These are phyloP conservation scores for Rhodotorula sp. DNA, from an alignment of 1,284 basidiomycete genomes.

Conservation along the genomic window DNA sequence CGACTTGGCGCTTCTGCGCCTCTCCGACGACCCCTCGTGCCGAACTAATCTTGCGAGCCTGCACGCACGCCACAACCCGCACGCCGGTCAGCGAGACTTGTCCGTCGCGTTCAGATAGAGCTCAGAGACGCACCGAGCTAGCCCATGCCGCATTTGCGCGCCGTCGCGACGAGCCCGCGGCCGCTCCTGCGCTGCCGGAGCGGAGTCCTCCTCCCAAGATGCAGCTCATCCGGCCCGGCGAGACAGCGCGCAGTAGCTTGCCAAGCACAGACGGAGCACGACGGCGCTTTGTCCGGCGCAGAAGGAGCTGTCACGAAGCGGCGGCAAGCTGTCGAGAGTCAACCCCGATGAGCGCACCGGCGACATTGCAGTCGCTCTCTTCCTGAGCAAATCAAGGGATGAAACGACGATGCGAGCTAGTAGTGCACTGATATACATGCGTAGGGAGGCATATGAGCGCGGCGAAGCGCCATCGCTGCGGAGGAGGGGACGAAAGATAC, in stretches of 20 bases:
- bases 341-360: too few relatives aligned
- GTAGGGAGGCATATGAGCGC: too few relatives aligned
- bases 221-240: background rate
- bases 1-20: slow-evolving; percentile 22
- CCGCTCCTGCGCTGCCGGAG: background rate
- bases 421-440: too few relatives aligned
- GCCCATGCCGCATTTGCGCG: background rate
- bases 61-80: background rate
- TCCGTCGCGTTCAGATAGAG: background rate
- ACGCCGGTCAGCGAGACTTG: background rate
- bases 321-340: too few relatives aligned
- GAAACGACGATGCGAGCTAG: too few relatives aligned
- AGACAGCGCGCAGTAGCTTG: too few relatives aligned
- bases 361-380: too few relatives aligned
- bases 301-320: too few relatives aligned
- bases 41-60: slow-evolving; percentile 1
- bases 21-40: slow-evolving; percentile 5
- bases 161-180: background rate
- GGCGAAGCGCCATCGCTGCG: too few relatives aligned
- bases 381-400: too few relatives aligned
- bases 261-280: too few relatives aligned
- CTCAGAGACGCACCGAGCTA: background rate
- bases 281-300: background rate
- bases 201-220: background rate
- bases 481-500: too few relatives aligned